A percentile compares a stretch with the other conserved stretches of the same genome.
phyloP scores from a whole-genome alignment of 371 early-diverging fungal genomes.

The Mortierella sp. region DNA sequence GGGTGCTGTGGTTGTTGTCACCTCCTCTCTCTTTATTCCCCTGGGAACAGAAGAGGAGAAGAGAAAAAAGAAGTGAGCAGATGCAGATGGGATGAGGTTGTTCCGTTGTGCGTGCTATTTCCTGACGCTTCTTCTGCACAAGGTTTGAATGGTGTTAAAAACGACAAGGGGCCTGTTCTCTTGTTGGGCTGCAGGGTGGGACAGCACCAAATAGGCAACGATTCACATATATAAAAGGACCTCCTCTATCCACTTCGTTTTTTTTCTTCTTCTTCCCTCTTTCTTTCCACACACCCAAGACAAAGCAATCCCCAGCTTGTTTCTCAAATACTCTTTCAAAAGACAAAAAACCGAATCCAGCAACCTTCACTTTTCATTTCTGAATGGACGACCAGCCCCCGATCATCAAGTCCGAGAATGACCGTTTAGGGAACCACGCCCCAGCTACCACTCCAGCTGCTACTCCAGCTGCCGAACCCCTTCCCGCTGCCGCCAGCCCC shows the following conservation, averaged over 20 bases:
- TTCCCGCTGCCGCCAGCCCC: not conserved
- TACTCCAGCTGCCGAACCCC: no score
- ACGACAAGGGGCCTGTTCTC: not conserved
- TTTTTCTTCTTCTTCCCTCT: slow-evolving; percentile 1
- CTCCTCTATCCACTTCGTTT: not conserved
- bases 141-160: not conserved
- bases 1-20: not conserved
- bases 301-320: not conserved
- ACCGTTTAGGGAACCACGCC: slow-evolving; percentile 32
- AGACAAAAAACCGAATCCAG: not conserved
- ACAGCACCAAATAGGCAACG: slow-evolving; percentile 1
- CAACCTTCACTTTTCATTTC: not conserved
- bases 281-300: not conserved
- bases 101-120: not conserved
- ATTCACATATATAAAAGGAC: not conserved
- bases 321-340: not conserved
- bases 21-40: not conserved
- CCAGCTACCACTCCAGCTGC: not conserved
- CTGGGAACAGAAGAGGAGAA: not conserved
- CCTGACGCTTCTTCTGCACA: slow-evolving; percentile 3
- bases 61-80: not conserved
- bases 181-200: slow-evolving; percentile 5
- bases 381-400: slow-evolving; percentile 42
- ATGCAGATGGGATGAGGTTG: not conserved
- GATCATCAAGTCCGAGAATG: slow-evolving; percentile 25